phyloP scores from a whole-genome alignment of 148 eudicot species.

The Fagopyrum tataricum region DNA sequence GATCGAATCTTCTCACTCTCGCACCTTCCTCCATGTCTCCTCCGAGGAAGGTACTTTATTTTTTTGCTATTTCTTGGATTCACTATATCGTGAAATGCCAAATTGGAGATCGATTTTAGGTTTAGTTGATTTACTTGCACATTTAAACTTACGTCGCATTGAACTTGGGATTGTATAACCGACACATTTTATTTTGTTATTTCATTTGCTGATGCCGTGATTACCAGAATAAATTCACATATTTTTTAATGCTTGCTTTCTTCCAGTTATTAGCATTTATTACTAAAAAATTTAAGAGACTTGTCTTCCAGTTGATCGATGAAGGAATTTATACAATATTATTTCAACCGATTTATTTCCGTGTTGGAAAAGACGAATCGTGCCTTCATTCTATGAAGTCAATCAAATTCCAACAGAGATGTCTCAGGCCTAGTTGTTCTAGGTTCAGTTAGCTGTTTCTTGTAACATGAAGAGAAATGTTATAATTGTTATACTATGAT shows the following conservation, averaged over 20 bases:
- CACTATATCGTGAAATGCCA: neutral
- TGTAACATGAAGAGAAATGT: neutral
- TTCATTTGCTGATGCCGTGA: neutral
- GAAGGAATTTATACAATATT: neutral
- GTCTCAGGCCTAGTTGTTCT: neutral
- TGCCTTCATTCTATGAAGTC: neutral
- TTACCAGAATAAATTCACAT: neutral
- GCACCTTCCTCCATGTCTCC: slow-evolving; percentile 16
- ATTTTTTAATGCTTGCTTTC: neutral
- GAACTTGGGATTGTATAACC: neutral
- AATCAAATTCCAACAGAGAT: neutral
- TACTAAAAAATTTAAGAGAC: neutral
- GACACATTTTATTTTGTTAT: neutral
- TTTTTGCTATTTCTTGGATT: neutral
- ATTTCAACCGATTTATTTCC: neutral
- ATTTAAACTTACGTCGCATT: neutral
- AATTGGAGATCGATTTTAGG: neutral
- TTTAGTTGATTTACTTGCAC: neutral
- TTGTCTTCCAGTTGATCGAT: neutral
- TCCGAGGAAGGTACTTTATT: slow-evolving; percentile 11
- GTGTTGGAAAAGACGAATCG: neutral
- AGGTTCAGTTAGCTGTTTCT: neutral
- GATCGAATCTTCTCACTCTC: slow-evolving; percentile 9
- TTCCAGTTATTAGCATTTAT: neutral
- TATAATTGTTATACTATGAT: neutral